These are phyloP conservation scores for Aplosporella prunicola DNA, from an alignment of 2,329 filamentous ascomycete species.

Conservation along the genomic window DNA sequence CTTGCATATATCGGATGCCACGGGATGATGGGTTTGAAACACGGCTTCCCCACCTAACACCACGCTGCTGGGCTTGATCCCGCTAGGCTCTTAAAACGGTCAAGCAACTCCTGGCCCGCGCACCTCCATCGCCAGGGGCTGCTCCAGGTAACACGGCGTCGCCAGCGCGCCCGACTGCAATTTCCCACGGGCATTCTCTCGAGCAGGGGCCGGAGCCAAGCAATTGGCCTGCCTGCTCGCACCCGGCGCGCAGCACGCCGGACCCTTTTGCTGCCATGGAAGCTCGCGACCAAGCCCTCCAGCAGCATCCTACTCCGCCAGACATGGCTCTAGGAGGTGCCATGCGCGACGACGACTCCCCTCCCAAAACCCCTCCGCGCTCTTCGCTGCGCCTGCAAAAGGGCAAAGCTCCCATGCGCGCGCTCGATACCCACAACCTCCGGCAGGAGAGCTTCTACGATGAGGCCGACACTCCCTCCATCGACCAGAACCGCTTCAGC, in stretches of 20 bases:
- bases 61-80: too few relatives aligned
- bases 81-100: too few relatives aligned
- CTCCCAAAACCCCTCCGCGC: slow-evolving; percentile 7
- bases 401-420: slow-evolving; percentile 8
- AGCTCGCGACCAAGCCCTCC: slow-evolving; percentile 7
- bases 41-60: too few relatives aligned
- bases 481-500: slow-evolving; percentile 11
- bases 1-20: too few relatives aligned
- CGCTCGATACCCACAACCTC: slow-evolving; percentile 1
- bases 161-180: slow-evolving; percentile 3
- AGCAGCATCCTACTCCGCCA: slow-evolving; percentile 5
- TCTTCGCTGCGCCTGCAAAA: background rate
- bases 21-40: too few relatives aligned
- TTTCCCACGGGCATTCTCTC: slow-evolving; percentile 8
- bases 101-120: too few relatives aligned
- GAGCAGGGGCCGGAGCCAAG: slow-evolving; percentile 4
- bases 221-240: too few relatives aligned
- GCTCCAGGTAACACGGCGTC: slow-evolving; percentile 5
- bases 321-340: slow-evolving; percentile 2
- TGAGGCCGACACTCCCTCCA: slow-evolving; percentile 12
- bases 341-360: slow-evolving; percentile 9
- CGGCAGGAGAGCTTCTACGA: slow-evolving; percentile 10
- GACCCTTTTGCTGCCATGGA: slow-evolving; percentile 10
- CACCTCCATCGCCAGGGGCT: too few relatives aligned
- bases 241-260: slow-evolving; percentile 3